phyloP scores from a whole-genome alignment of 139 green algal species.

The Mesotaenium endlicherianum region DNA sequence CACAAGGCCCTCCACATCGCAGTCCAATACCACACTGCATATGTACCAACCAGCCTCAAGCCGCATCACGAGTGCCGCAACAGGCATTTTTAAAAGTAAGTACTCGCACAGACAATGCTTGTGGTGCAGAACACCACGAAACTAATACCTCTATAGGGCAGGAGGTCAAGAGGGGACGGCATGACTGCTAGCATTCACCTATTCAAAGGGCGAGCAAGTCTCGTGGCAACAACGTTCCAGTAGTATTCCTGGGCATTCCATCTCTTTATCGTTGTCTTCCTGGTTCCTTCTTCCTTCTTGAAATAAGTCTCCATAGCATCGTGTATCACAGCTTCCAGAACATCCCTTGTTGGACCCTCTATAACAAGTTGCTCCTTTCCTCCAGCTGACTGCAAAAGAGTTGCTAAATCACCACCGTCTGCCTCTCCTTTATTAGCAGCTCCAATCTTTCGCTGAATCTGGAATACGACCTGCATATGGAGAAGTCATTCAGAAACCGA shows the following conservation, averaged over 20 bases:
- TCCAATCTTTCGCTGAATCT: constrained; percentile 6
- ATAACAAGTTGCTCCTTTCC: constrained; percentile 28
- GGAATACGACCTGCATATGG: constrained; percentile 1
- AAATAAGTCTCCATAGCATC: constrained; percentile 30
- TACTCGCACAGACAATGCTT: background rate
- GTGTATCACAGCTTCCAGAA: constrained; percentile 13
- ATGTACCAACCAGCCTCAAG: background rate
- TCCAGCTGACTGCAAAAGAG: background rate
- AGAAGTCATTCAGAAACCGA: no score
- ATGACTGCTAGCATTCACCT: background rate
- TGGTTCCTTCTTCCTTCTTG: background rate
- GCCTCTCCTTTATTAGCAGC: background rate
- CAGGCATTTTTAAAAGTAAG: background rate
- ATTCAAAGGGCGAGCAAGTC: background rate
- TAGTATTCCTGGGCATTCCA: constrained; percentile 16
- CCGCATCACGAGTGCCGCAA: background rate
- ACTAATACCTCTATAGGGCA: background rate
- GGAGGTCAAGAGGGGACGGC: background rate
- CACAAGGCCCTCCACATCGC: constrained; percentile 22
- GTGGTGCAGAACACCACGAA: background rate
- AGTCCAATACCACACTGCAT: constrained; percentile 22
- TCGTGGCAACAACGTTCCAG: constrained; percentile 21
- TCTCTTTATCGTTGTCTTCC: constrained; percentile 10
- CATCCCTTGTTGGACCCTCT: background rate
- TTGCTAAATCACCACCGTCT: background rate